Percentiles rank a stretch among this genome's conserved stretches.
phyloP scores from a whole-genome alignment of 1,139 yeast species.

The Debaryomyces psychrophilus region DNA sequence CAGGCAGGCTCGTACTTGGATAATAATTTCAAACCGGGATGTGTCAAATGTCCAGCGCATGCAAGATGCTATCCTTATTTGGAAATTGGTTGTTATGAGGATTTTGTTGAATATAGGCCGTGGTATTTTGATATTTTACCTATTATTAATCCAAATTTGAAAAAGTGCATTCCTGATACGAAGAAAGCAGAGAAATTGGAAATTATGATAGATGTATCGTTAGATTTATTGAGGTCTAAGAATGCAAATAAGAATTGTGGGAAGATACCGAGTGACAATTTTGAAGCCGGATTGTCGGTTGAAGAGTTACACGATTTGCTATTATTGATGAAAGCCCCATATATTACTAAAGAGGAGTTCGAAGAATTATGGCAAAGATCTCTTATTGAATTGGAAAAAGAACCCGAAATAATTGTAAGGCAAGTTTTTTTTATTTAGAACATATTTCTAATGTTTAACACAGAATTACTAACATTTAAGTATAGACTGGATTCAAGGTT shows the following conservation, averaged over 20 bases:
- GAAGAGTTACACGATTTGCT: conserved; percentile 63
- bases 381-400: conserved; percentile 62
- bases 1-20: conserved; percentile 38
- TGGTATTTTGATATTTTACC: conserved; percentile 62
- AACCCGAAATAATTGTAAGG: conserved; percentile 85
- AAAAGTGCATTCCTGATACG: conserved; percentile 74
- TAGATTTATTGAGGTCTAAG: conserved; percentile 66
- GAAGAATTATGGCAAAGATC: conserved; percentile 80
- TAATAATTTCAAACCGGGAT: conserved; percentile 55
- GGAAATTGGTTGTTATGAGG: conserved; percentile 68
- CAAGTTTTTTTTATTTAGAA: conserved; percentile 49
- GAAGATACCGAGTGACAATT: conserved; percentile 37
- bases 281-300: conserved; percentile 54
- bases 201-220: conserved; percentile 67
- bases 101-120: conserved; percentile 59
- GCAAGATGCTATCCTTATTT: conserved; percentile 71
- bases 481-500: conserved; percentile 37
- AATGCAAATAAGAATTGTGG: conserved; percentile 77
- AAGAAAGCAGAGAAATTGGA: conserved; percentile 69
- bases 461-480: conserved; percentile 22
- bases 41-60: conserved; percentile 80
- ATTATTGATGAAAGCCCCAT: conserved; percentile 58
- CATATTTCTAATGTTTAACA: conserved; percentile 3
- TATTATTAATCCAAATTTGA: conserved; percentile 46
- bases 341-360: conserved; percentile 72